These are phyloP conservation scores for Forsythia suspensa DNA, from an alignment of 257 asterid genomes.

Conservation along the genomic window DNA sequence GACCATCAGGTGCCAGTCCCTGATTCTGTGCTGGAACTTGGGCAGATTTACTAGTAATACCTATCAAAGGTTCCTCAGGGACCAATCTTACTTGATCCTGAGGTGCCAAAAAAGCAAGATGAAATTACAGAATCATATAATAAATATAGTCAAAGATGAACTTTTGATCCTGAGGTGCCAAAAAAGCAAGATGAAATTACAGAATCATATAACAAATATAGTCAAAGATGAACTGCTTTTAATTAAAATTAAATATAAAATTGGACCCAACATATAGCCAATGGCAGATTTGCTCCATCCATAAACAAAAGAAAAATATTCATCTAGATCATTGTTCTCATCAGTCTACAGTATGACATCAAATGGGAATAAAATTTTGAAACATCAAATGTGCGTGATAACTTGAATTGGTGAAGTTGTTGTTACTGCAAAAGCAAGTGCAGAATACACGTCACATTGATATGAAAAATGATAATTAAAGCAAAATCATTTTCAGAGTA, in stretches of 20 bases:
- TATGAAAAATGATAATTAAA: not conserved
- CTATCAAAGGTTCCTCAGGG: constrained; percentile 27
- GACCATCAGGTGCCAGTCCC: constrained; percentile 29
- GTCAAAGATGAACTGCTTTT: constrained; percentile 4
- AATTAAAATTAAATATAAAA: constrained; percentile 10
- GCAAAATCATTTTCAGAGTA: not conserved
- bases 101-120: constrained; percentile 15
- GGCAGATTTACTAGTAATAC: constrained; percentile 28
- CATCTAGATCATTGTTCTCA: constrained; percentile 1
- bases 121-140: not conserved
- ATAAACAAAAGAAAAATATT: not conserved
- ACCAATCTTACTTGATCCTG: constrained; percentile 48
- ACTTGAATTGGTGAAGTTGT: not conserved
- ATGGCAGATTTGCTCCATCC: not conserved
- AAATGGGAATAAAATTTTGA: not conserved
- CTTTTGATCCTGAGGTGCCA: constrained; percentile 44
- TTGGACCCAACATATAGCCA: not conserved
- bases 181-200: constrained; percentile 14
- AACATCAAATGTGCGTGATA: not conserved
- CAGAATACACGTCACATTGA: not conserved
- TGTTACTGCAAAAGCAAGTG: constrained; percentile 10
- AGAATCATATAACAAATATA: not conserved
- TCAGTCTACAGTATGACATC: constrained; percentile 16
- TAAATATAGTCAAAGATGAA: constrained; percentile 4
- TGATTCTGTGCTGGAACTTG: constrained; percentile 27